A percentile compares a stretch with the other conserved stretches of the same genome.
Conservation (phyloP, 176 grass and related monocot genomes). For the Cymbopogon citratus region DNA sequence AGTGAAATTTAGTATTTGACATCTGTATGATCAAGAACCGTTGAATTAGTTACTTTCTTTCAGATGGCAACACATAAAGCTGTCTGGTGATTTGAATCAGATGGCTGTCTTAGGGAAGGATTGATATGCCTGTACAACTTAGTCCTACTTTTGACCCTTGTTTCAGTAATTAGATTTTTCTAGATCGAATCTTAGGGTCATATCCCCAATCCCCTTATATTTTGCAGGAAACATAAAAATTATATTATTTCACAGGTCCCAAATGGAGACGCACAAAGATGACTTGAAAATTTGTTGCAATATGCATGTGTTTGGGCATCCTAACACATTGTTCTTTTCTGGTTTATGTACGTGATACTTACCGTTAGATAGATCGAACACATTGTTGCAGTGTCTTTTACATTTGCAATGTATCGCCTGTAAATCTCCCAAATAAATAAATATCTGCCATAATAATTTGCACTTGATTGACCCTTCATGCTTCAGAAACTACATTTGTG, state of each 20-base stretch:
- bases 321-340: constrained; percentile 14
- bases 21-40: neutral
- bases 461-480: neutral
- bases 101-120: too few species aligned
- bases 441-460: too few species aligned
- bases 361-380: neutral
- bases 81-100: neutral
- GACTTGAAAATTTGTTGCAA: constrained; percentile 11
- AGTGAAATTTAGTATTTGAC: neutral
- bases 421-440: constrained; percentile 16
- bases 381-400: neutral
- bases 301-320: constrained; percentile 9
- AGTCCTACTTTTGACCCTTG: too few species aligned
- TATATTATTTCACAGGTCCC: constrained; percentile 18
- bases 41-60: neutral
- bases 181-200: too few species aligned
- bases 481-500: neutral
- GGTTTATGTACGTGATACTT: neutral
- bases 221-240: constrained; percentile 1
- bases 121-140: too few species aligned
- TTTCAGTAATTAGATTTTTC: too few species aligned
- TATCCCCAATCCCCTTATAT: neutral
- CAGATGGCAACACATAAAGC: constrained; percentile 27
- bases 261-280: constrained; percentile 14
- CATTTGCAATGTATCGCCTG: neutral